Percentiles rank a stretch among this genome's conserved stretches.
phyloP scores from a whole-genome alignment of 1,284 basidiomycete genomes.

The Cryptococcus sp. region DNA sequence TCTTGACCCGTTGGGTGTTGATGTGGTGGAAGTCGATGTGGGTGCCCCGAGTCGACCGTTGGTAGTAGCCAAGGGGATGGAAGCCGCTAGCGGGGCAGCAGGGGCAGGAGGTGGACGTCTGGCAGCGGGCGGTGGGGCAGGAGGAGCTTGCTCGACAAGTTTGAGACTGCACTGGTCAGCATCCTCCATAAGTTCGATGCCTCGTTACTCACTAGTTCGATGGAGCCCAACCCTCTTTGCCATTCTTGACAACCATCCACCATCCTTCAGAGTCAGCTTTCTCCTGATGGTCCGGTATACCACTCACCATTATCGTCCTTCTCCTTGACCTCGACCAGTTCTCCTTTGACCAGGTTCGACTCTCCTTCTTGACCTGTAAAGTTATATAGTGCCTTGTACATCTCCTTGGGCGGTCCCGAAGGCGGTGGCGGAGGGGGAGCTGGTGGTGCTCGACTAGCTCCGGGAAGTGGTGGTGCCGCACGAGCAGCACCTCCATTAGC shows the following conservation, averaged over 20 bases:
- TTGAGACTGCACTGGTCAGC: constrained; percentile 54
- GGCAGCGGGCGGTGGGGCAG: constrained; percentile 57
- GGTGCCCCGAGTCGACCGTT: constrained; percentile 56
- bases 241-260: constrained; percentile 91
- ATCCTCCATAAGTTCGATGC: constrained; percentile 2
- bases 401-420: constrained; percentile 62
- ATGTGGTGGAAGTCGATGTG: constrained; percentile 34
- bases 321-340: constrained; percentile 84
- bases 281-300: not conserved
- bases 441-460: constrained; percentile 48
- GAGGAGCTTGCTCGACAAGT: constrained; percentile 63
- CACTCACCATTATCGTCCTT: constrained; percentile 77
- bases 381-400: constrained; percentile 80
- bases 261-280: constrained; percentile 54
- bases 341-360: constrained; percentile 83
- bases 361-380: constrained; percentile 91
- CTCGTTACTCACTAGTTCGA: constrained; percentile 64
- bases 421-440: constrained; percentile 55
- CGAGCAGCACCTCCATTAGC: constrained; percentile 27
- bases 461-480: constrained; percentile 10
- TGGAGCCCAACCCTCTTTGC: constrained; percentile 88
- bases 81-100: constrained; percentile 46
- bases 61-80: constrained; percentile 44
- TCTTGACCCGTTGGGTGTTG: constrained; percentile 56
- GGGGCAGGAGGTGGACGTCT: constrained; percentile 48